Base-by-base conservation (phyloP, 345 rosid genomes). In the Rhizophora apiculata region DNA sequence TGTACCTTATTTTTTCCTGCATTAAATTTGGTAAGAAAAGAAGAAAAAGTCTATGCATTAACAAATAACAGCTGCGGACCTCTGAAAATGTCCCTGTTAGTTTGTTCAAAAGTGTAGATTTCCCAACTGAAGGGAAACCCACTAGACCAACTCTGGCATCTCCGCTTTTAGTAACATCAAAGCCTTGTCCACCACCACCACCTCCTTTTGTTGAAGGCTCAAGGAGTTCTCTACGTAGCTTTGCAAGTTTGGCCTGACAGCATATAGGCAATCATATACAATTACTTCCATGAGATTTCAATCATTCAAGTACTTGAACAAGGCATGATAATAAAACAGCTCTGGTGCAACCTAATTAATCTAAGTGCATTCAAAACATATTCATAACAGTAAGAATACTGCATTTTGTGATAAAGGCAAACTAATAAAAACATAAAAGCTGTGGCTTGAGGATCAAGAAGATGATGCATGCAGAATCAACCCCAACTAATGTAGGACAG, bases 161-260 rank as follows among this genome's bases (percentile, higher is more conserved):
- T 63, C 98, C 98, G 73, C 99, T 92, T 83, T 90, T 92, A 4
- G 97, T 95, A 31, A 95, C 99, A 84, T 95, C 96, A 82, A 92
- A 95, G 76, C 98, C 99, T 86, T 90, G 94, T 7, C 99, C 98
- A 64, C 85, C 92, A 72, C 80, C 92, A 53, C 83, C 98, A 46
- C 87, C 93, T 66, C 99, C 97, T 84, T 95, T 95, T 15, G 99
- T 46, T 9, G 98, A 27, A 58, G 99, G 98, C 48, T 90, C 82
- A 60, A 95, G 98, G 63, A 95, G 91, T 72, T 95, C 99, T 76
- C 99, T 87, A 22, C 98, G 75, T 31, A 95, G 77, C 82, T 95
- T 95, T 39, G 98, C 99, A 73, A 95, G 94, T 80, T 95, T 92
- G 51, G 99, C 98, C 97, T 95, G 66, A 37, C 8, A 65, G 22